Evolutionary conservation across 495 filamentous ascomycete genomes (phyloP).

Genomic region (Penicillium macrosclerotiorum): DNA sequence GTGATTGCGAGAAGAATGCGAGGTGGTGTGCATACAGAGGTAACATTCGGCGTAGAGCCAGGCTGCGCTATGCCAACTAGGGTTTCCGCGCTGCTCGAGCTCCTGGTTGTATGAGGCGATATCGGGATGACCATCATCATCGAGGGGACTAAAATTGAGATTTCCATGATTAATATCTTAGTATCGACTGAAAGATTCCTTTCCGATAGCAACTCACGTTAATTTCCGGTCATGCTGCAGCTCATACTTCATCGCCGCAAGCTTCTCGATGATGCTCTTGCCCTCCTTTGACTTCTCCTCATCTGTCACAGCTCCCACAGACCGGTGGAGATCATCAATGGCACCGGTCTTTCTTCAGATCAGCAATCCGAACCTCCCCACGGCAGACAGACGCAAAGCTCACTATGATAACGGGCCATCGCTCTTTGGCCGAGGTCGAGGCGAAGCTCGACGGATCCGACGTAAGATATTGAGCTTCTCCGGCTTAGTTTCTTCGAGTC

Average conservation of each 20-base stretch:
- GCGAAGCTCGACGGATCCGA: slow-evolving; percentile 85
- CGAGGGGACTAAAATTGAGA: slow-evolving; percentile 58
- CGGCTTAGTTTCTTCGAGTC: slow-evolving; percentile 16
- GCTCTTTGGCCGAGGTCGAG: slow-evolving; percentile 72
- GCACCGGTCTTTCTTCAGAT: slow-evolving; percentile 68
- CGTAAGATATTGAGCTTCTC: slow-evolving; percentile 70
- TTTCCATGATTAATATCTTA: no score
- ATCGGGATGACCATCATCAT: slow-evolving; percentile 77
- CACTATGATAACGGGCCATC: slow-evolving; percentile 94
- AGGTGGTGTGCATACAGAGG: slow-evolving; percentile 65
- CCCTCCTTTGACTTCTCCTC: slow-evolving; percentile 71
- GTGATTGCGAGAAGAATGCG: background rate
- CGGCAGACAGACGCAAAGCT: slow-evolving; percentile 15
- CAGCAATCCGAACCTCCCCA: slow-evolving; percentile 6
- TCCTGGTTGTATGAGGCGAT: slow-evolving; percentile 84
- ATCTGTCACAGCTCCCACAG: slow-evolving; percentile 52
- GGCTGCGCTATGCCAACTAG: slow-evolving; percentile 76
- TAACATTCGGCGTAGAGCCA: slow-evolving; percentile 97
- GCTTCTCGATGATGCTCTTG: slow-evolving; percentile 75
- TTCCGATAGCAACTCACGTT: slow-evolving; percentile 53
- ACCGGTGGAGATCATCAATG: slow-evolving; percentile 88
- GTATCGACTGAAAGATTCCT: no score
- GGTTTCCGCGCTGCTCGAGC: slow-evolving; percentile 68
- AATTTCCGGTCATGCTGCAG: slow-evolving; percentile 84
- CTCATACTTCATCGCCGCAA: slow-evolving; percentile 90